Evolutionary conservation across 2,329 filamentous ascomycete species (phyloP), one percentile per base, ranked within the genome.

Genomic region (Pseudogymnoascus verrucosus): DNA sequence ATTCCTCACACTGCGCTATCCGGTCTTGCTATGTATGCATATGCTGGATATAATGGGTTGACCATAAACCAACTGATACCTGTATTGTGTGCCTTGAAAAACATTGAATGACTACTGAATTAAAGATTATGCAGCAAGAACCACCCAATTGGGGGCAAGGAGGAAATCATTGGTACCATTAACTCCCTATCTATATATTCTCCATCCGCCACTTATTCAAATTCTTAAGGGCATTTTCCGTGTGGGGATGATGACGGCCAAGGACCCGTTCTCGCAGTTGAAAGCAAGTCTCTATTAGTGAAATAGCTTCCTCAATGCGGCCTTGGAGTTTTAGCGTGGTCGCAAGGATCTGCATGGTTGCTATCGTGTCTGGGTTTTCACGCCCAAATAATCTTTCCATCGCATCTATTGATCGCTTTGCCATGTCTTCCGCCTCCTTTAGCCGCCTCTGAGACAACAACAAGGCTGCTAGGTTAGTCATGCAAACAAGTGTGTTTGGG

Each of bases 401-500:
- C 2, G 23, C 64, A 47, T 65, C 60, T 57, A 64, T 57, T 4
- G 64, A 65, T 65, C 62, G n/a, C 11, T 4, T 23, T 8, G 19
- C 1, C 11, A 54, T 37, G 6, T n/a, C 44, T 34, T 63, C 61
- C 2, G 63, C 63, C 10, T 64, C 63, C 5, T 54, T 23, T 12
- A 37, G 63, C 31, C 31, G 26, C 6, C 60, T 28, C 21, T 63
- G 12, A 21, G 19, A 2, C 4, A 8, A 23, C 19, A 21, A 44
- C 23, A 10, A 5, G 1, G 2, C 62, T 63, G 66, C 36, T n/a
- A 62, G 60, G 60, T 62, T 21, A 5, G 31, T 1, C 2, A 57
- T 63, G 11, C 65, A 64, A 66, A 6, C 62, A 61, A 69, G 65
- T 47, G 65, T 69, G 40, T 67, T 42, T 39, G 54, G 60, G 36